Evolutionary conservation across 2,329 filamentous ascomycete genomes (phyloP).

Genomic region (Chaetothyriales sp.): DNA sequence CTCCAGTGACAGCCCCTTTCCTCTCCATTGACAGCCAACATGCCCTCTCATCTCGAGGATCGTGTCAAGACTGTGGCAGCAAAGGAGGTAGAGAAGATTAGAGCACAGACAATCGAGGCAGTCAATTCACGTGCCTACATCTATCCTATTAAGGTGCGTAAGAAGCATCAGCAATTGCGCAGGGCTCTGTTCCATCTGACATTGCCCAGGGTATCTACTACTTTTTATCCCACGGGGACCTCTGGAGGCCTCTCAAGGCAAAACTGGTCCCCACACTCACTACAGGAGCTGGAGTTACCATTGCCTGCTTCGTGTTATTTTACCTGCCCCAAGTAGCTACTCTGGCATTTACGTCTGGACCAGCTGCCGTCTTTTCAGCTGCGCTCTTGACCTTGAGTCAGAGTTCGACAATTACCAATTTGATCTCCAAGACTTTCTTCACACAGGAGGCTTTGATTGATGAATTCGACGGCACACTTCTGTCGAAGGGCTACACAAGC

Average conservation of each 20-base stretch:
- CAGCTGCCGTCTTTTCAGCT: slow-evolving; percentile 48
- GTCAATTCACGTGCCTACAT: slow-evolving; percentile 65
- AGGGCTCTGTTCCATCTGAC: slow-evolving; percentile 2
- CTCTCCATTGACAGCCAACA: not conserved
- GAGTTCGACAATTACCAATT: slow-evolving; percentile 36
- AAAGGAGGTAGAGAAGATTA: slow-evolving; percentile 59
- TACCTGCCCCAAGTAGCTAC: slow-evolving; percentile 75
- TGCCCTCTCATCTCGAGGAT: slow-evolving; percentile 26
- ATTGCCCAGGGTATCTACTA: slow-evolving; percentile 43
- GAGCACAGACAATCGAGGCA: slow-evolving; percentile 51
- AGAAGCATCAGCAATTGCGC: not conserved
- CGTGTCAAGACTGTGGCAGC: slow-evolving; percentile 44
- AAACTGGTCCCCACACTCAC: slow-evolving; percentile 49
- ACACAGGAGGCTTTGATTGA: slow-evolving; percentile 73
- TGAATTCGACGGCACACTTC: slow-evolving; percentile 65
- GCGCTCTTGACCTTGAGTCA: slow-evolving; percentile 47
- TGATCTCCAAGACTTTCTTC: slow-evolving; percentile 56
- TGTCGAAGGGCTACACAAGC: slow-evolving; percentile 40
- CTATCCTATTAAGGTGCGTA: slow-evolving; percentile 60
- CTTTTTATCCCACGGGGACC: slow-evolving; percentile 42
- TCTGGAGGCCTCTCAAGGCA: slow-evolving; percentile 47
- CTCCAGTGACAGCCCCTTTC: not conserved
- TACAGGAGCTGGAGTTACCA: slow-evolving; percentile 59
- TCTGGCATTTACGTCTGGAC: slow-evolving; percentile 73
- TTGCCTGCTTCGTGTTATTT: slow-evolving; percentile 74